Conservation (phyloP, 2,329 filamentous ascomycete species). For the Periglandula ipomoeae region DNA sequence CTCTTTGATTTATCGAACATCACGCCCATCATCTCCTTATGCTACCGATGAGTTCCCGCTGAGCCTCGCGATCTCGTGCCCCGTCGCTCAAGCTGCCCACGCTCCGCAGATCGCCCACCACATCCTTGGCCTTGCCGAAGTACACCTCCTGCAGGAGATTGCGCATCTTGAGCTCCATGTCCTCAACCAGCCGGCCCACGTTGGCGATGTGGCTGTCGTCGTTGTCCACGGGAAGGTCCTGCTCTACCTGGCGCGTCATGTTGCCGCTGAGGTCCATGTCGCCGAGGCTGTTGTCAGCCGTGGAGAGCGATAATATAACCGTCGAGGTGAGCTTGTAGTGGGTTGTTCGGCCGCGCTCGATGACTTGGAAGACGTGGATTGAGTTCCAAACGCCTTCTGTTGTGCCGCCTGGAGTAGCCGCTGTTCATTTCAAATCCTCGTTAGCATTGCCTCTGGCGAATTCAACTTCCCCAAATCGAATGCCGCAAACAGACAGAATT, state of each 20-base stretch:
- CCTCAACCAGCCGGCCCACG: constrained; percentile 87
- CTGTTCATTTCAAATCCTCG: constrained; percentile 28
- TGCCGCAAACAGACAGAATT: too few relatives aligned
- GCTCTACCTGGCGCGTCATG: constrained; percentile 94
- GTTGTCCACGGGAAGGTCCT: constrained; percentile 79
- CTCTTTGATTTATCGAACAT: too few relatives aligned
- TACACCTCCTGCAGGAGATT: constrained; percentile 98
- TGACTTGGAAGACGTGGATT: constrained; percentile 96
- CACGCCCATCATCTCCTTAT: constrained; percentile 33
- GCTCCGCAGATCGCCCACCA: constrained; percentile 90
- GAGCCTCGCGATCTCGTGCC: constrained; percentile 73
- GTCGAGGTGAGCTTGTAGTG: constrained; percentile 98
- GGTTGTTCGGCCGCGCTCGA: constrained; percentile 80
- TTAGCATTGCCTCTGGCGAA: background rate
- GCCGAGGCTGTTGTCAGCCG: constrained; percentile 51
- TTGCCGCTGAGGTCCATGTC: constrained; percentile 91
- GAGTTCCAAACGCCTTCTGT: constrained; percentile 89
- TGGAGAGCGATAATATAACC: constrained; percentile 82
- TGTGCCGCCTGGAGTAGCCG: constrained; percentile 54
- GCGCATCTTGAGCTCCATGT: constrained; percentile 99
- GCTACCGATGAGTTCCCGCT: constrained; percentile 75
- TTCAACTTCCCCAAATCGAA: background rate
- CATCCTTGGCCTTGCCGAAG: constrained; percentile 98
- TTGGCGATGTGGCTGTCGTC: constrained; percentile 94
- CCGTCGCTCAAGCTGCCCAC: constrained; percentile 75